Evolutionary conservation across 2,329 filamentous ascomycete species (phyloP).

Genomic region (Phialemoniopsis sp.): DNA sequence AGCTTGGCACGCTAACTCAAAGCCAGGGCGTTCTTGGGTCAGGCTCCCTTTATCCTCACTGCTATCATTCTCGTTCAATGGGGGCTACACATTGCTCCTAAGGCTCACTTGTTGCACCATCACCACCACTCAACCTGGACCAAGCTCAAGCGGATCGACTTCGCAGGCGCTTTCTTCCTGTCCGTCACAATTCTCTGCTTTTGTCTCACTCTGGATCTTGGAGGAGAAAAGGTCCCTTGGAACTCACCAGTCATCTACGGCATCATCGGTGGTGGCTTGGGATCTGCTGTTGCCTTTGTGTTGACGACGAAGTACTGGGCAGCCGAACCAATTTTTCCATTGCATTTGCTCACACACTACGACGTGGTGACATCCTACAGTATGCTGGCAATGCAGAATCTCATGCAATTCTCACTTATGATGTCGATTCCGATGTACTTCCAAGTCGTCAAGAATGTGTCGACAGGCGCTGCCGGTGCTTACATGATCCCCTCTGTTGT

Average conservation of each 20-base stretch:
- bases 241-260: constrained; percentile 2
- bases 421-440: constrained; percentile 49
- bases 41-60: constrained; percentile 33
- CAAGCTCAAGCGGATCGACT: constrained; percentile 5
- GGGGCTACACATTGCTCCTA: too few relatives aligned
- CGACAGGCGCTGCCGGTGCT: constrained; percentile 36
- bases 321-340: constrained; percentile 34
- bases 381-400: constrained; percentile 19
- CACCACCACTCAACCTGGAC: background rate
- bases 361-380: constrained; percentile 32
- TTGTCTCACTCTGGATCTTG: constrained; percentile 7
- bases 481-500: constrained; percentile 47
- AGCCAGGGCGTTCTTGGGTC: constrained; percentile 2
- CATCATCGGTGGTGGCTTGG: background rate
- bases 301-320: constrained; percentile 25
- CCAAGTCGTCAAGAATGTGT: constrained; percentile 39
- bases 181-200: constrained; percentile 4
- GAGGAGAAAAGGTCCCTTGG: constrained; percentile 8
- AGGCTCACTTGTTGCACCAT: too few relatives aligned
- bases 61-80: constrained; percentile 31
- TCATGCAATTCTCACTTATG: constrained; percentile 28
- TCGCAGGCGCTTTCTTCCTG: constrained; percentile 5
- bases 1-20: too few relatives aligned
- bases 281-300: constrained; percentile 4
- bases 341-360: constrained; percentile 31